These are phyloP conservation scores for Pseudocohnilembus persalinus DNA, from an alignment of 169 alveolate genomes.

Conservation along the genomic window DNA sequence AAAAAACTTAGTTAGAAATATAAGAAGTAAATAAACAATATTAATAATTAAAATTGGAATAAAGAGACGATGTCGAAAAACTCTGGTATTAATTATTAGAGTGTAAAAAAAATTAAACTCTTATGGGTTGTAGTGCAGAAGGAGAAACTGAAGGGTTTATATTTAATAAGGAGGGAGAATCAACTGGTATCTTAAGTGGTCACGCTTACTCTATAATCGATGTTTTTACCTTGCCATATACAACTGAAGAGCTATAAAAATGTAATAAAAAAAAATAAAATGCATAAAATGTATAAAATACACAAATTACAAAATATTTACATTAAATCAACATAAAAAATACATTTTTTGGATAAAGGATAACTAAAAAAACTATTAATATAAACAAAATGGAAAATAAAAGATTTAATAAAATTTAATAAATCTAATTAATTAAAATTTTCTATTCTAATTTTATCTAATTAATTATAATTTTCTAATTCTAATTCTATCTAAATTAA, in stretches of 20 bases:
- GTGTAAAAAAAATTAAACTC: constrained; percentile 1
- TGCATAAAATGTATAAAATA: too few relatives aligned
- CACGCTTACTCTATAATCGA: constrained; percentile 39
- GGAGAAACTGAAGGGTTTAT: constrained; percentile 25
- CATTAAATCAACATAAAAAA: too few relatives aligned
- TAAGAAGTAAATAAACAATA: not conserved
- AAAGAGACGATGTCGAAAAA: too few relatives aligned
- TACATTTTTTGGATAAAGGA: too few relatives aligned
- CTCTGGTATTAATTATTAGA: not conserved
- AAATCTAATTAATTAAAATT: too few relatives aligned
- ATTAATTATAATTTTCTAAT: too few relatives aligned
- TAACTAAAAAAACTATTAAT: too few relatives aligned
- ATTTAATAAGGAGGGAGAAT: constrained; percentile 24
- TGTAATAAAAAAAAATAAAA: not conserved
- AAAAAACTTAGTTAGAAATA: not conserved
- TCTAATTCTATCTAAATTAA: too few relatives aligned
- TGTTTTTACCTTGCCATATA: not conserved
- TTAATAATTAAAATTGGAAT: not conserved
- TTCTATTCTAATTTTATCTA: too few relatives aligned
- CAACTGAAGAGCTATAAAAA: not conserved
- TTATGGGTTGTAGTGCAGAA: constrained; percentile 41
- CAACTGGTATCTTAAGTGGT: constrained; percentile 32
- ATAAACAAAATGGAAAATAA: too few relatives aligned
- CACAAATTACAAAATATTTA: too few relatives aligned
- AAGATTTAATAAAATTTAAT: too few relatives aligned